A percentile compares a stretch with the other conserved stretches of the same genome.
Conservation (phyloP, 1,284 basidiomycete species). For the Sparassis latifolia region DNA sequence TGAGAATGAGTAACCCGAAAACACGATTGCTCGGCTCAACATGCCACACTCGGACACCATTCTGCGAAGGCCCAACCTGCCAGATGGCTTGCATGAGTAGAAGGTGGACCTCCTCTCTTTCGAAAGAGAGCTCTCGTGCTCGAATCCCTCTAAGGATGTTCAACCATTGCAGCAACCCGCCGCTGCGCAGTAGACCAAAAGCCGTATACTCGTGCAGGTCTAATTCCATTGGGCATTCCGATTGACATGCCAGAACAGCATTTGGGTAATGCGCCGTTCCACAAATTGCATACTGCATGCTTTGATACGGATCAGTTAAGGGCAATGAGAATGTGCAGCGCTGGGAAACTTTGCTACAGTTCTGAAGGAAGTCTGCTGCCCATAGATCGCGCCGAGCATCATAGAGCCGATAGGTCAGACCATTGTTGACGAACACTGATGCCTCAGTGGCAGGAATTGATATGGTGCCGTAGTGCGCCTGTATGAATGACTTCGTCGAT, state of each 20-base stretch:
- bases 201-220: constrained; percentile 26
- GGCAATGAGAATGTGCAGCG: constrained; percentile 27
- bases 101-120: constrained; percentile 30
- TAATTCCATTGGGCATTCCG: constrained; percentile 22
- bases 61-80: constrained; percentile 31
- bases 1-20: constrained; percentile 30
- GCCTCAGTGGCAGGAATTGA: constrained; percentile 21
- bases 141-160: constrained; percentile 39
- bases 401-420: constrained; percentile 21
- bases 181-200: constrained; percentile 37
- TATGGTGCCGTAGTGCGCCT: constrained; percentile 29
- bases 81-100: constrained; percentile 35
- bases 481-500: constrained; percentile 31
- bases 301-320: constrained; percentile 24
- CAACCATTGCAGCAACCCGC: constrained; percentile 39
- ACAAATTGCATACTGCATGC: constrained; percentile 31
- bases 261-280: constrained; percentile 36
- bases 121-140: constrained; percentile 30
- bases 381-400: constrained; percentile 6
- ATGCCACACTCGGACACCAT: constrained; percentile 16
- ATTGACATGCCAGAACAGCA: constrained; percentile 35
- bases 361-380: constrained; percentile 7
- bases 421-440: constrained; percentile 29
- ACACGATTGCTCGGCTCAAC: constrained; percentile 11
- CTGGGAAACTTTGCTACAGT: constrained; percentile 9